Conservation (phyloP, 2,329 filamentous ascomycete genomes). For the Cytospora mali region DNA sequence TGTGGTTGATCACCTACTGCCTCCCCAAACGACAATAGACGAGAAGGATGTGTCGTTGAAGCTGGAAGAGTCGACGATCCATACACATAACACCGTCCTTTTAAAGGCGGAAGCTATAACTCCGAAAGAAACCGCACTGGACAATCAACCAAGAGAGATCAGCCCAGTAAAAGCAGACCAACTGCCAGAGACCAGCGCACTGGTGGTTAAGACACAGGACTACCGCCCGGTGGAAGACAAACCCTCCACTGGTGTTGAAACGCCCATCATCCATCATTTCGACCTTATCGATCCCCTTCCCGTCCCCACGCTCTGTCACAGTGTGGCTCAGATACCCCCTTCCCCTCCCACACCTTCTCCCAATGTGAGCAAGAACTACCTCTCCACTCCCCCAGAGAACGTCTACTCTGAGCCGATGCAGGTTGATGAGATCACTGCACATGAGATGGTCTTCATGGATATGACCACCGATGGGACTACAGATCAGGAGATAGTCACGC, state of each 20-base stretch:
- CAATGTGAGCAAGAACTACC: background rate
- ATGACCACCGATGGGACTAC: background rate
- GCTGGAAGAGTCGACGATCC: background rate
- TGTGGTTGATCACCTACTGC: background rate
- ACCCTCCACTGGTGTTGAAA: background rate
- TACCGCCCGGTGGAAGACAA: background rate
- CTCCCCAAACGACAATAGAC: background rate
- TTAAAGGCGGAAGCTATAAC: background rate
- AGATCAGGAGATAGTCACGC: background rate
- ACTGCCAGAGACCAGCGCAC: background rate
- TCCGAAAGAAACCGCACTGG: background rate
- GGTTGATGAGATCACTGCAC: background rate
- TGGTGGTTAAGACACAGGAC: background rate
- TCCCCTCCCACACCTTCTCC: too few species aligned
- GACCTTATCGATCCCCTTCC: background rate
- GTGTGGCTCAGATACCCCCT: background rate
- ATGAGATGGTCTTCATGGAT: background rate
- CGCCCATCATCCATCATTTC: background rate
- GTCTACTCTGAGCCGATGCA: background rate
- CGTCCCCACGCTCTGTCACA: background rate
- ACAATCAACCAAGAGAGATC: background rate
- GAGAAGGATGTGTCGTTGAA: background rate
- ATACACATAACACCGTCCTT: background rate
- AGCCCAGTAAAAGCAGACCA: background rate
- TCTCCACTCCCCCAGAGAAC: background rate